Evolutionary conservation across 805 yeast genomes (phyloP).

Genomic region (Metschnikowia corniflorae): DNA sequence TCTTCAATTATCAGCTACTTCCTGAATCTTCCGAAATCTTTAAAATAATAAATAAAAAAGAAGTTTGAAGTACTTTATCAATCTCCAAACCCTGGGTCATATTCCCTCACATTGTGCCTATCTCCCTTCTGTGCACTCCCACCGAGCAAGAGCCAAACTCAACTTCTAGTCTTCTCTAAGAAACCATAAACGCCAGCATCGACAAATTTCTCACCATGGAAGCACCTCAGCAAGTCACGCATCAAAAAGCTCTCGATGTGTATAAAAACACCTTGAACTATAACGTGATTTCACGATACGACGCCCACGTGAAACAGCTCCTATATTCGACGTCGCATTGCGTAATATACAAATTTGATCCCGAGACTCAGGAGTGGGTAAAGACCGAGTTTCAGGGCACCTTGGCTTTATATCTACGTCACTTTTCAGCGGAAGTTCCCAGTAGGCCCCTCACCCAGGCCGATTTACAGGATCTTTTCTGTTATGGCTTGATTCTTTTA

Average conservation of each 20-base stretch:
- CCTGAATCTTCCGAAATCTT: no score
- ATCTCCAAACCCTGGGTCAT: no score
- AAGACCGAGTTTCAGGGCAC: constrained; percentile 71
- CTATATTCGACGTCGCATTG: constrained; percentile 69
- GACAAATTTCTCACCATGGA: constrained; percentile 17
- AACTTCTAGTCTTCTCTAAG: no score
- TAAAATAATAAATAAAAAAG: no score
- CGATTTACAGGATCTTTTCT: constrained; percentile 45
- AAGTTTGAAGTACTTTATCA: no score
- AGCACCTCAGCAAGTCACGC: constrained; percentile 35
- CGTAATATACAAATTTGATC: constrained; percentile 63
- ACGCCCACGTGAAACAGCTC: constrained; percentile 65
- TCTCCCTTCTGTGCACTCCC: constrained; percentile 1
- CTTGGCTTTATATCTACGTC: constrained; percentile 59
- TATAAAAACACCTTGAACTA: constrained; percentile 67
- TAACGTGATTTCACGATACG: constrained; percentile 75
- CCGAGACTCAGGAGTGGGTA: constrained; percentile 59
- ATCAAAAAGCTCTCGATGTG: constrained; percentile 50
- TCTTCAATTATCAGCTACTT: no score
- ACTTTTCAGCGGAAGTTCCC: constrained; percentile 29
- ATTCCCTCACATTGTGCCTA: neutral
- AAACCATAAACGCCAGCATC: no score
- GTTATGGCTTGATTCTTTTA: constrained; percentile 66
- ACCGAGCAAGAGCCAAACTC: neutral
- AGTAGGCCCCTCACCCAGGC: constrained; percentile 7